Base-by-base conservation (phyloP, 1,139 yeast species). In the Taiozyma sp. region DNA sequence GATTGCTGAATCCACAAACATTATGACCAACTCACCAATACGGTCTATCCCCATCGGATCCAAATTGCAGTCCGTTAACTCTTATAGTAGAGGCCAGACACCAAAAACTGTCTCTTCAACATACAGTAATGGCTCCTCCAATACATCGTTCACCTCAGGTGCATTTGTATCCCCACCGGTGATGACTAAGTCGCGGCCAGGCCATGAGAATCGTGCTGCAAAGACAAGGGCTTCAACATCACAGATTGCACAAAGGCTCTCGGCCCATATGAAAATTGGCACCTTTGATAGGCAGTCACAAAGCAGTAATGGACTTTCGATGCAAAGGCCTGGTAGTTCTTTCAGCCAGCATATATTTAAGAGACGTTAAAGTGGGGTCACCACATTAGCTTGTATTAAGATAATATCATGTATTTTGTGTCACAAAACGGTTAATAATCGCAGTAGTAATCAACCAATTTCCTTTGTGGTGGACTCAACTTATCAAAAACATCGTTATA, bases 391-490 rank as follows among this genome's bases (percentile, higher is more conserved):
- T 34, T 34, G 22, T 28, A 43, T 28, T 13, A 29, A 32, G 21
- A 29, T n/a, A n/a, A 29, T n/a, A 32, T 32, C 35, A 32, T 32
- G 13, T 37, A 37, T 19, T 37, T 37, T 37, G 41, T 19, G 10
- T 32, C 35, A 32, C 19, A n/a, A 32, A 32, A 37, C 24, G 19
- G n/a, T 47, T 39, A 56, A 48, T 50, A 55, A 2, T 58, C 56
- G 50, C 59, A 69, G 55, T 72, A 73, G 52, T 70, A 70, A 50
- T 72, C 74, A 6, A 74, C 66, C 46, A 74, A 57, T 50, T 68
- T 72, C 49, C 62, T 67, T 50, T 73, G 76, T 0, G 76, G 71
- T 3, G 59, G 50, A 3, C 73, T 55, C 40, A 71, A 59, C 44
- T 59, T 62, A 42, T 56, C 65, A 52, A 73, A 57, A 3, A 71